Evolutionary conservation across 202 grass and related monocot genomes (phyloP).

Genomic region (Miscanthus sacchariflorus): DNA sequence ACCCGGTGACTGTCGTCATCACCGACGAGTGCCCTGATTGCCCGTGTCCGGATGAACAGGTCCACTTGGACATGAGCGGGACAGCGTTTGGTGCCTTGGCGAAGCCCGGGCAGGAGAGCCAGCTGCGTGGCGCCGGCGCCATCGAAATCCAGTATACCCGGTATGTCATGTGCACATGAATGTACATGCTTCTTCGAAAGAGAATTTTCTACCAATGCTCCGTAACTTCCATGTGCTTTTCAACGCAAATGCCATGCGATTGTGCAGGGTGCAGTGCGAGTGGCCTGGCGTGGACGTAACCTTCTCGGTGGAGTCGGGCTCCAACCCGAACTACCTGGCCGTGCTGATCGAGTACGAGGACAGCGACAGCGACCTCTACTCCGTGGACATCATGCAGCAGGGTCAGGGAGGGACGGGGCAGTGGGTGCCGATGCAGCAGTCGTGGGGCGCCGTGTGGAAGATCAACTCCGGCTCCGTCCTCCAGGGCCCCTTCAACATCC

Average conservation of each 20-base stretch:
- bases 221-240: not conserved
- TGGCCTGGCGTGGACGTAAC: slow-evolving; percentile 66
- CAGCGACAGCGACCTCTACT: slow-evolving; percentile 60
- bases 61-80: slow-evolving; percentile 83
- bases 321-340: slow-evolving; percentile 75
- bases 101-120: slow-evolving; percentile 55
- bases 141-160: slow-evolving; percentile 69
- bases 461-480: slow-evolving; percentile 55
- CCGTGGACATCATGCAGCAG: slow-evolving; percentile 55
- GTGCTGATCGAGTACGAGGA: slow-evolving; percentile 69
- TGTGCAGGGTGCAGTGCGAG: slow-evolving; percentile 60
- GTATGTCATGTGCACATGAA: slow-evolving; percentile 6
- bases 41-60: slow-evolving; percentile 60
- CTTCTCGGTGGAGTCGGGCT: slow-evolving; percentile 66
- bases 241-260: not conserved
- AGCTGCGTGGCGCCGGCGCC: slow-evolving; percentile 62
- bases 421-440: slow-evolving; percentile 76
- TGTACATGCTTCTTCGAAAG: not conserved
- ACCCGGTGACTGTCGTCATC: slow-evolving; percentile 78
- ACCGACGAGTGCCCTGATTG: slow-evolving; percentile 64
- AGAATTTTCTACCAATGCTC: not conserved
- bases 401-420: not conserved
- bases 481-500: slow-evolving; percentile 69
- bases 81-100: slow-evolving; percentile 77
- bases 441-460: slow-evolving; percentile 81